These are phyloP conservation scores for Carallia pectinifolia DNA, from an alignment of 345 rosid genomes.

Conservation along the genomic window DNA sequence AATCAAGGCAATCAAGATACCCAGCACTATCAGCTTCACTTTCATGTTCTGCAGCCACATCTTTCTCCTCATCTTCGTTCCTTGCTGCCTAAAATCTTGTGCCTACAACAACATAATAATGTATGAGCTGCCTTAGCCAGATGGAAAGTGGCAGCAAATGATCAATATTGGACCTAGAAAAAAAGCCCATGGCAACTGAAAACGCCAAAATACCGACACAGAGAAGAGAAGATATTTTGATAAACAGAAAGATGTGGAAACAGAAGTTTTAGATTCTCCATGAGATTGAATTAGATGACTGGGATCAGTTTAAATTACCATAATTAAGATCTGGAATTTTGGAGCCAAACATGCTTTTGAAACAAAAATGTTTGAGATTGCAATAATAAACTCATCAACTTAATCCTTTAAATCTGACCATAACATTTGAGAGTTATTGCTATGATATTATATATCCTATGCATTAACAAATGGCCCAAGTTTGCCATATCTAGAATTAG, in stretches of 20 bases:
- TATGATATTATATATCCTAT: not conserved
- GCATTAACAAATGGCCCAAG: not conserved
- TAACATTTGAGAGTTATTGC: not conserved
- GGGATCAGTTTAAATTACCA: no score
- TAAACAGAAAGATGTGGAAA: no score
- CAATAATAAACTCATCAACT: not conserved
- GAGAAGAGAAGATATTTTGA: not conserved
- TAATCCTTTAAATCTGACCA: not conserved
- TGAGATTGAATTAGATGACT: no score
- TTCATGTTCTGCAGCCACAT: constrained; percentile 80
- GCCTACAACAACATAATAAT: constrained; percentile 38
- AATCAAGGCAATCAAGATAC: constrained; percentile 50
- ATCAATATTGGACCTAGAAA: not conserved
- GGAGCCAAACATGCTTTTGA: not conserved
- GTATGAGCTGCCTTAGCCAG: not conserved
- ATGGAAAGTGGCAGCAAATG: not conserved
- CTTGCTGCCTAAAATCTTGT: constrained; percentile 71
- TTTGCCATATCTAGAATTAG: not conserved
- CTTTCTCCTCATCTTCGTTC: constrained; percentile 65
- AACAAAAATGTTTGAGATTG: not conserved
- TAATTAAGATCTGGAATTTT: no score
- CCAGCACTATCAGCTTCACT: constrained; percentile 62
- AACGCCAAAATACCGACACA: not conserved
- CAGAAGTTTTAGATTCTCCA: no score
- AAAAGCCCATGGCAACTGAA: not conserved